Evolutionary conservation across 2,329 filamentous ascomycete genomes (phyloP).

Genomic region (Plenodomus biglobosus): DNA sequence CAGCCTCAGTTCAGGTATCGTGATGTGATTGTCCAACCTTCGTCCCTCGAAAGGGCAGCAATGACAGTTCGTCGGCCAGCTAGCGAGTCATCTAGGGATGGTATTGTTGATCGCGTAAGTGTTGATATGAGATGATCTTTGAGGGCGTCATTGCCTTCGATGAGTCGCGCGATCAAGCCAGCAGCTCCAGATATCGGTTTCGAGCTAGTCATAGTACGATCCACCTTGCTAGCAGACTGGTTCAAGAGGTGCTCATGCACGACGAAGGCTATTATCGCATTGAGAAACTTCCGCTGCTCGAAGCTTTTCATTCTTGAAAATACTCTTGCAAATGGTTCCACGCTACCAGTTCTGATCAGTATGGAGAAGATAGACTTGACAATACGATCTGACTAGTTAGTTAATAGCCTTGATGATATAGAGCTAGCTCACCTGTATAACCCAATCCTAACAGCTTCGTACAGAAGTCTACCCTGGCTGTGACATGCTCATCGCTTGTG

Average conservation of each 20-base stretch:
- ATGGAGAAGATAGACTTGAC: conserved; percentile 17
- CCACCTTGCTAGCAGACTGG: conserved; percentile 10
- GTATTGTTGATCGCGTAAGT: conserved; percentile 46
- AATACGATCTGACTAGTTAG: conserved; percentile 24
- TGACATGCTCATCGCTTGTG: conserved; percentile 38
- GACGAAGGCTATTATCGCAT: conserved; percentile 33
- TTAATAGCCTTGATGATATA: background rate
- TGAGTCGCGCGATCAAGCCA: conserved; percentile 23
- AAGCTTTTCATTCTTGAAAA: conserved; percentile 49
- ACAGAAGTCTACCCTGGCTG: conserved; percentile 47
- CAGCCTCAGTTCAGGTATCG: background rate
- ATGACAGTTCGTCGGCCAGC: conserved; percentile 43
- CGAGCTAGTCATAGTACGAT: conserved; percentile 16
- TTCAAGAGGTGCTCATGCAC: conserved; percentile 24
- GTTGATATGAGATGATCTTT: conserved; percentile 34
- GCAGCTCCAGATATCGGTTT: conserved; percentile 27
- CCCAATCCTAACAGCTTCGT: conserved; percentile 69
- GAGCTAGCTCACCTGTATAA: conserved; percentile 58
- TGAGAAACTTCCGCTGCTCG: conserved; percentile 52
- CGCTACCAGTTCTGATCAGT: conserved; percentile 15
- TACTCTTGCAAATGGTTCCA: conserved; percentile 36
- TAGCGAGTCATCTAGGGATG: conserved; percentile 33
- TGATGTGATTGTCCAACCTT: conserved; percentile 38
- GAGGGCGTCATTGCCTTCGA: conserved; percentile 30
- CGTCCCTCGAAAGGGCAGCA: conserved; percentile 43